phyloP scores from a whole-genome alignment of 495 filamentous ascomycete species.

The Pseudevernia furfuracea region DNA sequence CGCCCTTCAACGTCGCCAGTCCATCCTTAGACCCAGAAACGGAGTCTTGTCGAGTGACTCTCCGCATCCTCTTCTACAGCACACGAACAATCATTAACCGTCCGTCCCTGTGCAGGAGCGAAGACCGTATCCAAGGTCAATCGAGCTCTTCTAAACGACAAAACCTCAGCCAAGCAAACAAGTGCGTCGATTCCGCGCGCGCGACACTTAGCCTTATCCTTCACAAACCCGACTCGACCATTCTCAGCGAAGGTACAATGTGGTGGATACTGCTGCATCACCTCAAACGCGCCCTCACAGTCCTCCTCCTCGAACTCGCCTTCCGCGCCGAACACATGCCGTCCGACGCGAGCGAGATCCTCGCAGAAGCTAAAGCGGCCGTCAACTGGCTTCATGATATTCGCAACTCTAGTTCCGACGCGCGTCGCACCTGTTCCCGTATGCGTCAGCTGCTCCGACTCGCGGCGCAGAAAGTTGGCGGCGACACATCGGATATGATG shows the following conservation, averaged over 20 bases:
- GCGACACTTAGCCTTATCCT: slow-evolving; percentile 48
- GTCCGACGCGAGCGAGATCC: slow-evolving; percentile 42
- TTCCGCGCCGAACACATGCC: slow-evolving; percentile 49
- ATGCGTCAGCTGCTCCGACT: slow-evolving; percentile 16
- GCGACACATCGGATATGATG: slow-evolving; percentile 16
- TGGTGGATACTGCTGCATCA: slow-evolving; percentile 62
- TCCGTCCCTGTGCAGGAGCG: slow-evolving; percentile 51
- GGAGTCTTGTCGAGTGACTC: slow-evolving; percentile 37
- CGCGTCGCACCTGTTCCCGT: slow-evolving; percentile 40
- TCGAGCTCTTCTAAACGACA: slow-evolving; percentile 40
- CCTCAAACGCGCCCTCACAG: slow-evolving; percentile 51
- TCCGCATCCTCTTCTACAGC: slow-evolving; percentile 48
- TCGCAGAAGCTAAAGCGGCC: slow-evolving; percentile 48
- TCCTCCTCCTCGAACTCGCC: slow-evolving; percentile 53
- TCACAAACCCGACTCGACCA: slow-evolving; percentile 32
- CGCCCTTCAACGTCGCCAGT: slow-evolving; percentile 36
- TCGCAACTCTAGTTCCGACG: slow-evolving; percentile 39
- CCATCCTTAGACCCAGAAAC: slow-evolving; percentile 34
- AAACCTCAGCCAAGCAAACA: slow-evolving; percentile 44
- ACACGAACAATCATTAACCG: slow-evolving; percentile 53
- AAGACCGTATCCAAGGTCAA: slow-evolving; percentile 38
- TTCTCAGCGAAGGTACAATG: slow-evolving; percentile 44
- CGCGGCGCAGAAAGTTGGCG: slow-evolving; percentile 20
- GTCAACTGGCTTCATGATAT: slow-evolving; percentile 46
- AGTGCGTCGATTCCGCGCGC: slow-evolving; percentile 52